phyloP scores from a whole-genome alignment of 2,329 filamentous ascomycete species.

The Aspergillus aculeatinus region DNA sequence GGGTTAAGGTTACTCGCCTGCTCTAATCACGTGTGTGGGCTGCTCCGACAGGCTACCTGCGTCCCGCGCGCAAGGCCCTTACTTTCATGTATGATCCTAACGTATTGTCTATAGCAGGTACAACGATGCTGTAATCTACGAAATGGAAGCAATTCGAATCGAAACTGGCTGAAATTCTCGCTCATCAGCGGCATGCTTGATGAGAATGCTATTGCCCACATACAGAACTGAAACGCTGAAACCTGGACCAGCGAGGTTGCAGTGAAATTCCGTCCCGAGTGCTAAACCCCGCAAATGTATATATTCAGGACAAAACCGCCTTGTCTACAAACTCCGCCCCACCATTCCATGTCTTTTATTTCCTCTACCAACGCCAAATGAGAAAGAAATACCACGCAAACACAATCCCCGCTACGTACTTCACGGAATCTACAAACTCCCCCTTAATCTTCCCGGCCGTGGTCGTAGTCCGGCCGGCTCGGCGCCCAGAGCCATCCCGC shows the following conservation, averaged over 20 bases:
- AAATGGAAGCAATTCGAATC: neutral
- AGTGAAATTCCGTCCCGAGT: neutral
- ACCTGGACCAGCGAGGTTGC: neutral
- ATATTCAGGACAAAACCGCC: neutral
- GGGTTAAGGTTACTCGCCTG: too few relatives aligned
- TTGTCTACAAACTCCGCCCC: neutral
- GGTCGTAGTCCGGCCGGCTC: constrained; percentile 26
- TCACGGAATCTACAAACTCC: constrained; percentile 63
- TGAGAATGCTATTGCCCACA: neutral
- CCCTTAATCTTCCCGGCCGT: constrained; percentile 46
- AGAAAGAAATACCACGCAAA: constrained; percentile 66
- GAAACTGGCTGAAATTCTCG: too few relatives aligned
- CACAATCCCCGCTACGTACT: constrained; percentile 64
- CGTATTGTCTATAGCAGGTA: too few relatives aligned
- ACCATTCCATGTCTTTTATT: neutral
- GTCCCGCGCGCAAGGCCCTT: too few relatives aligned
- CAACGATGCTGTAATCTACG: too few relatives aligned
- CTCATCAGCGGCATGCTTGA: too few relatives aligned
- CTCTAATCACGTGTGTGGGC: too few relatives aligned
- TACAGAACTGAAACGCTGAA: neutral
- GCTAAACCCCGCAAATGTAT: neutral
- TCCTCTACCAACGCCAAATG: constrained; percentile 58
- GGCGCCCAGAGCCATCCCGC: constrained; percentile 17
- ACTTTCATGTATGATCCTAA: too few relatives aligned
- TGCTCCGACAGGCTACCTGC: too few relatives aligned